Percentiles rank a stretch among this genome's conserved stretches.
phyloP scores from a whole-genome alignment of 1,284 basidiomycete genomes.

The Apiotrichum akiyoshidainum region DNA sequence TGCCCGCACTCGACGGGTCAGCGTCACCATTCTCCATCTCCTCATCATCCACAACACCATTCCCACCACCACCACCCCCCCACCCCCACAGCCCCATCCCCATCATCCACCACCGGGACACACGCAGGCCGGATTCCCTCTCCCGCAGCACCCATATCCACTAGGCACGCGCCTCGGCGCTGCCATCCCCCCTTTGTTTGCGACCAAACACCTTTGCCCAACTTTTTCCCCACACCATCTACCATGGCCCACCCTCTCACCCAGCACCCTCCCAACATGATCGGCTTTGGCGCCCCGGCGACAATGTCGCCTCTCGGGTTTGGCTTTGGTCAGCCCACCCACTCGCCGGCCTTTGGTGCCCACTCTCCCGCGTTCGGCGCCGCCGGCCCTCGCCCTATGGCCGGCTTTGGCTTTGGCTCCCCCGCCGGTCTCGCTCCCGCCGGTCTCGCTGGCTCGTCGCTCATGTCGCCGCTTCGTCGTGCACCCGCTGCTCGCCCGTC shows the following conservation, averaged over 20 bases:
- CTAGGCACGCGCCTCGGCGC: slow-evolving; percentile 1
- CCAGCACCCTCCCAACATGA: slow-evolving; percentile 42
- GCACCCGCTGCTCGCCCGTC: slow-evolving; percentile 11
- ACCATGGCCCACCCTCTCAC: slow-evolving; percentile 46
- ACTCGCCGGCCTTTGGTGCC: slow-evolving; percentile 2
- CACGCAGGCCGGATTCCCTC: neutral
- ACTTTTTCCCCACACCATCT: neutral
- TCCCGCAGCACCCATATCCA: neutral
- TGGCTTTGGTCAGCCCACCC: slow-evolving; percentile 34
- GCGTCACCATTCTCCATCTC: neutral
- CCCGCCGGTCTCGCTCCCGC: slow-evolving; percentile 1
- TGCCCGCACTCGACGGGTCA: too few species aligned
- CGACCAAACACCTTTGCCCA: neutral
- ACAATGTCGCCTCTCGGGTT: slow-evolving; percentile 41
- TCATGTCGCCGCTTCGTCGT: slow-evolving; percentile 13
- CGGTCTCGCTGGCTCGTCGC: slow-evolving; percentile 1
- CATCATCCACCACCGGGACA: neutral
- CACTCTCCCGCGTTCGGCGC: slow-evolving; percentile 8
- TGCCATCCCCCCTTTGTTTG: slow-evolving; percentile 1
- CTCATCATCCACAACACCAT: neutral
- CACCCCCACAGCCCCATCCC: neutral
- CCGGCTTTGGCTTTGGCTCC: slow-evolving; percentile 19
- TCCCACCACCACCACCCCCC: neutral
- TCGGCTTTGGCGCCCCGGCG: slow-evolving; percentile 40
- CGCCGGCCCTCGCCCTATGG: neutral